These are phyloP conservation scores for Mycogone perniciosa DNA, from an alignment of 2,329 filamentous ascomycete genomes.

Conservation along the genomic window DNA sequence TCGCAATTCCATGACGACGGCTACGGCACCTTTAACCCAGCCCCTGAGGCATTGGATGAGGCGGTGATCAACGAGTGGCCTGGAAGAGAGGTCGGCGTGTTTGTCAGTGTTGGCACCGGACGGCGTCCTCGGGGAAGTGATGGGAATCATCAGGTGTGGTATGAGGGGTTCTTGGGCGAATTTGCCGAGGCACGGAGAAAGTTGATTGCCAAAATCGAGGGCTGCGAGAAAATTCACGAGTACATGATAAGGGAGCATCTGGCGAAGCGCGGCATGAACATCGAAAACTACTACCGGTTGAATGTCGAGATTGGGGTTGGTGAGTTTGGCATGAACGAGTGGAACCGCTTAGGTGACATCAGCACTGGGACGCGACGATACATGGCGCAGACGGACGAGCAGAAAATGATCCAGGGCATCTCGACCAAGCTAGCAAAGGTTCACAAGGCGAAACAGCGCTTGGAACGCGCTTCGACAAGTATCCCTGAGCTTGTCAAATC, in stretches of 20 bases:
- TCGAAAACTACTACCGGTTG: slow-evolving; percentile 90
- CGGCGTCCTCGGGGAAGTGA: slow-evolving; percentile 63
- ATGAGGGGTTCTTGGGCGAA: slow-evolving; percentile 86
- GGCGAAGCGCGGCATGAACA: slow-evolving; percentile 68
- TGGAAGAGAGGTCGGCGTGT: slow-evolving; percentile 83
- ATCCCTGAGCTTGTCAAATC: slow-evolving; percentile 40
- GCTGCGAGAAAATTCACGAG: slow-evolving; percentile 85
- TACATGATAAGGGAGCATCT: slow-evolving; percentile 78
- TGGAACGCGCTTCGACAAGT: slow-evolving; percentile 43
- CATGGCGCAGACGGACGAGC: slow-evolving; percentile 64
- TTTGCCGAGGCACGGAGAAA: slow-evolving; percentile 84
- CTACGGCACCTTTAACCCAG: slow-evolving; percentile 83
- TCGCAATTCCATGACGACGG: slow-evolving; percentile 93
- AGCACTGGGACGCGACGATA: slow-evolving; percentile 87
- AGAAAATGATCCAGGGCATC: slow-evolving; percentile 69
- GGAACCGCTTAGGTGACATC: slow-evolving; percentile 89
- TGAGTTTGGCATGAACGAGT: slow-evolving; percentile 98
- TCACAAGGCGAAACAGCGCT: slow-evolving; percentile 64
- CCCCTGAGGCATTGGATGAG: slow-evolving; percentile 80
- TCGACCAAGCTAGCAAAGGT: slow-evolving; percentile 80
- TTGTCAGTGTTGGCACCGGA: slow-evolving; percentile 91
- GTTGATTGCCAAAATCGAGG: slow-evolving; percentile 88
- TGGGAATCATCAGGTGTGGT: slow-evolving; percentile 74
- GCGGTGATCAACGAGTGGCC: slow-evolving; percentile 92
- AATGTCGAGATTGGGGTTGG: slow-evolving; percentile 95